Evolutionary conservation across 2,329 filamentous ascomycete species (phyloP).

Genomic region (Colletotrichum sp.): DNA sequence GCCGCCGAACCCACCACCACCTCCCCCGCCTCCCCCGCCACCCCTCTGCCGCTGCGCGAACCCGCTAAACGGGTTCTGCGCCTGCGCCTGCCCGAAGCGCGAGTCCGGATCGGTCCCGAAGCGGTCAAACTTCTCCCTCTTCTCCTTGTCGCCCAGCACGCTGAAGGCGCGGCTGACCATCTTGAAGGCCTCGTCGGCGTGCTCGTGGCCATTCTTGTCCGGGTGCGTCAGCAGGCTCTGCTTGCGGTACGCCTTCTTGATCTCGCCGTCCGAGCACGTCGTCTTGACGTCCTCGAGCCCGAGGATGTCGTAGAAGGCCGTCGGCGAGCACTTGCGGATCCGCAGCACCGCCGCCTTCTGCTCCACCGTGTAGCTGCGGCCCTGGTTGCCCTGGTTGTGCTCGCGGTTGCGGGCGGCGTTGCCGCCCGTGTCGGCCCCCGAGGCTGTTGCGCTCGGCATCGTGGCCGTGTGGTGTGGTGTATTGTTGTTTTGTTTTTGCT

Average conservation of each 20-base stretch:
- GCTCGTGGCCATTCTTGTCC: constrained; percentile 96
- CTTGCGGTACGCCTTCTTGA: constrained; percentile 98
- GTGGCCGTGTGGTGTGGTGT: background rate
- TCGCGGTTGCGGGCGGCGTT: constrained; percentile 56
- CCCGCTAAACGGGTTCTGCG: constrained; percentile 67
- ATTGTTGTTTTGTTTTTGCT: background rate
- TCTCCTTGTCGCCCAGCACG: constrained; percentile 90
- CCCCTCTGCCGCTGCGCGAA: constrained; percentile 54
- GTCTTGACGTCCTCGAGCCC: constrained; percentile 69
- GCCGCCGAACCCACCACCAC: constrained; percentile 54
- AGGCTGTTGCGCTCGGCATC: constrained; percentile 58
- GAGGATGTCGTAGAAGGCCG: constrained; percentile 95
- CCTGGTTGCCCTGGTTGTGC: constrained; percentile 79
- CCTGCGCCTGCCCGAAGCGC: constrained; percentile 73
- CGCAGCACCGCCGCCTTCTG: constrained; percentile 92
- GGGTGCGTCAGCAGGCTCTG: constrained; percentile 93
- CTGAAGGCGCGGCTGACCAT: constrained; percentile 95
- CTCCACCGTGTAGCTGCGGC: constrained; percentile 82
- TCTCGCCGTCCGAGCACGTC: constrained; percentile 78
- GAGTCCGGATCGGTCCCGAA: constrained; percentile 93
- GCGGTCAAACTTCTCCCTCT: constrained; percentile 85
- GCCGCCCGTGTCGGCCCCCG: constrained; percentile 55
- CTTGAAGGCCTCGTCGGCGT: constrained; percentile 98
- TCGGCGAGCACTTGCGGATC: constrained; percentile 82
- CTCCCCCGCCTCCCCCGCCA: constrained; percentile 37